phyloP scores from a whole-genome alignment of 192 early-diverging fungal species.

The Entophlyctis helioformis region DNA sequence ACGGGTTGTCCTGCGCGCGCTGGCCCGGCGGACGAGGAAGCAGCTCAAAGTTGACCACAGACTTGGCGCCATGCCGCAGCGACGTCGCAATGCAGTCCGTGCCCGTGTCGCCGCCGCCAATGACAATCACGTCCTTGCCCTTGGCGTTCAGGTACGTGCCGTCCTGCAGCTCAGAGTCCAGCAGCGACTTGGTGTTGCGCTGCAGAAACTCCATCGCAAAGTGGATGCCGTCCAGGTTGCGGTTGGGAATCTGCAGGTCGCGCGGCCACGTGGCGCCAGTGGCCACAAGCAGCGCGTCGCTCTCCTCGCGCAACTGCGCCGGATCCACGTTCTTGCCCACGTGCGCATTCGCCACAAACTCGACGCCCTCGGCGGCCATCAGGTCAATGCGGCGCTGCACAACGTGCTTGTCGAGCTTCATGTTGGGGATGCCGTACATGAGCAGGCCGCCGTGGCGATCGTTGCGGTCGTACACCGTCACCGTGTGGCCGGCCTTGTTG shows the following conservation, averaged over 20 bases:
- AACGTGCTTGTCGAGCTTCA: slow-evolving; percentile 97
- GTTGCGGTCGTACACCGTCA: slow-evolving; percentile 95
- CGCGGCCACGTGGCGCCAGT: slow-evolving; percentile 97
- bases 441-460: slow-evolving; percentile 92
- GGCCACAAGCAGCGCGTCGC: slow-evolving; percentile 78
- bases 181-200: slow-evolving; percentile 72
- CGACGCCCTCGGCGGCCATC: slow-evolving; percentile 87
- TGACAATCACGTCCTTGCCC: slow-evolving; percentile 89
- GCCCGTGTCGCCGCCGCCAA: slow-evolving; percentile 97
- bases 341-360: slow-evolving; percentile 76
- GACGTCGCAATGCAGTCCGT: slow-evolving; percentile 94
- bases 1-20: slow-evolving; percentile 86
- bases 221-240: slow-evolving; percentile 80
- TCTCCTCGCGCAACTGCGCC: slow-evolving; percentile 42
- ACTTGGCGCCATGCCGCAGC: slow-evolving; percentile 79
- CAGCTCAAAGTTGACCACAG: slow-evolving; percentile 93
- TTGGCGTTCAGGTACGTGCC: slow-evolving; percentile 71
- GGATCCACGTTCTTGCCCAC: slow-evolving; percentile 80
- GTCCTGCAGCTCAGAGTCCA: slow-evolving; percentile 68
- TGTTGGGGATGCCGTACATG: slow-evolving; percentile 99
- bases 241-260: slow-evolving; percentile 80
- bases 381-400: slow-evolving; percentile 90
- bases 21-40: slow-evolving; percentile 79
- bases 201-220: slow-evolving; percentile 99
- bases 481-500: slow-evolving; percentile 88